Base-by-base conservation (phyloP, 1,284 basidiomycete genomes). In the Pholiota adiposa region DNA sequence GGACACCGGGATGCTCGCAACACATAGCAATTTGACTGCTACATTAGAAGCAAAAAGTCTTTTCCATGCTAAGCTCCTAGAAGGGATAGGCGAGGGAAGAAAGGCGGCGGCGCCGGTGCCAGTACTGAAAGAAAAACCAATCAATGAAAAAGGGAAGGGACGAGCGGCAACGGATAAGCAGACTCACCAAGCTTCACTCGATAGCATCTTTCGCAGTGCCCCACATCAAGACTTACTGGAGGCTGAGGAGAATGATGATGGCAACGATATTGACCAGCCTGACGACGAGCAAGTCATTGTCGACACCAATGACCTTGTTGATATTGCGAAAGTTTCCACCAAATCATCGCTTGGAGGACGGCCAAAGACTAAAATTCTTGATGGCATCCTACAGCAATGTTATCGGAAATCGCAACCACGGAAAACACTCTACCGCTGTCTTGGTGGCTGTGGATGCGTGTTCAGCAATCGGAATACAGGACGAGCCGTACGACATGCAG, bases 391-490 rank as follows among this genome's bases (percentile, higher is more conserved):
- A n/a, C 56, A 58, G 27, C 14, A 29, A 23, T 53, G 56, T 38
- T 58, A 58, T 29, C 56, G 51, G n/a, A 19, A 25, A 25, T 31
- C 51, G 3, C 11, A 43, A 19, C 51, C 50, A 9, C 25, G 48
- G 16, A 46, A 46, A 27, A 16, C 8, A 34, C 18, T 52, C 4
- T 52, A 31, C n/a, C 50, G 51, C 19, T 51, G 51, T 34, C 18
- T 31, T 31, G 48, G 48, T 18, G 40, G 27, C 25, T 58, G 56
- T 46, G 38, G 40, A 23, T 44, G 8, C 18, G 41, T 50, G 11
- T 53, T 52, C 43, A 40, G 21, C 19, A 58, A 53, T 43, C 50
- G 41, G 34, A 58, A 58, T 34, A 50, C n/a, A 19, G 27, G 11
- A 21, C 41, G 50, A 18, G 21, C 40, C 11, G 21, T 58, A 7